Conservation (phyloP, 192 early-diverging fungal genomes). For the Coemansia sp. region DNA sequence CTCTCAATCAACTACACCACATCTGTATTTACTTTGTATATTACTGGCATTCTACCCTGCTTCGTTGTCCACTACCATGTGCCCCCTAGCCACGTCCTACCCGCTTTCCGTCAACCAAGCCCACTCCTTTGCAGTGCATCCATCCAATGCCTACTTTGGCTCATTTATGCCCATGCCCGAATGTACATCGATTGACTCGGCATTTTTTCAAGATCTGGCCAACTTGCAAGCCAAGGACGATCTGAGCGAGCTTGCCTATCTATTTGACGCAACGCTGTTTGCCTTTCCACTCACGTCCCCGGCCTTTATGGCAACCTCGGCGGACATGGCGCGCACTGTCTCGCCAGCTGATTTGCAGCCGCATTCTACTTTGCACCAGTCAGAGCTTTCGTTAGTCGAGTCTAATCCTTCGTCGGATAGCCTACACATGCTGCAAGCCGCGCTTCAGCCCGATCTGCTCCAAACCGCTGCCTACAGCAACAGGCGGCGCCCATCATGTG, state of each 20-base stretch:
- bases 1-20: background rate
- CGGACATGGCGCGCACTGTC: background rate
- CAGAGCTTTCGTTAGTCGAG: background rate
- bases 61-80: background rate
- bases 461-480: background rate
- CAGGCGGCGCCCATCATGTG: background rate
- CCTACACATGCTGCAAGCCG: background rate
- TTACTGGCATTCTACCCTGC: background rate
- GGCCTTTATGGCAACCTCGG: background rate
- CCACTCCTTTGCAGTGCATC: background rate
- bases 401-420: background rate
- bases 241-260: constrained; percentile 6
- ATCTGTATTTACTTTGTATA: background rate
- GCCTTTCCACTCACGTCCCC: background rate
- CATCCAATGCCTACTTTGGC: background rate
- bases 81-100: background rate
- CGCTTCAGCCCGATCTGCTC: background rate
- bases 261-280: background rate
- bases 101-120: background rate
- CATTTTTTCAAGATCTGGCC: background rate
- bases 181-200: background rate
- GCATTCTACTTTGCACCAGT: background rate
- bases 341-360: background rate
- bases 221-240: constrained; percentile 1
- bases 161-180: background rate